phyloP scores from a whole-genome alignment of 495 filamentous ascomycete species.

The Aspergillus heteromorphus region DNA sequence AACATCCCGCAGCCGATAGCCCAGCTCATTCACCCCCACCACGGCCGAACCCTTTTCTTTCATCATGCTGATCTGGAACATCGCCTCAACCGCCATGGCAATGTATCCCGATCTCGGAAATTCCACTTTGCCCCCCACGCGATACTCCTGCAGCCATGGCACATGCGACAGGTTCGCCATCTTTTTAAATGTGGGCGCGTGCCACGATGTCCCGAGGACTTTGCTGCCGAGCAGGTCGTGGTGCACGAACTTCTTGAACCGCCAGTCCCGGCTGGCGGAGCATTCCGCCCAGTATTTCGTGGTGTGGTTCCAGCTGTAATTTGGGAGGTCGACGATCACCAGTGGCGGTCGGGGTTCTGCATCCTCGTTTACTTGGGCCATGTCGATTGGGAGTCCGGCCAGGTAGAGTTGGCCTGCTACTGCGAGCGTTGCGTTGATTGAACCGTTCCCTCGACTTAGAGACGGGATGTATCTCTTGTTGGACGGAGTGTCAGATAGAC shows the following conservation, averaged over 20 bases:
- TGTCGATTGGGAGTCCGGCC: not conserved
- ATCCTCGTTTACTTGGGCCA: conserved; percentile 1
- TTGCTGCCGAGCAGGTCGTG: conserved; percentile 42
- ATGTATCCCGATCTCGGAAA: conserved; percentile 45
- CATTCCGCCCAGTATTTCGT: conserved; percentile 43
- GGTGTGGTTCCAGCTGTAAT: conserved; percentile 23
- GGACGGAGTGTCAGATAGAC: too few relatives aligned
- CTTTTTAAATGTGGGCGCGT: conserved; percentile 37
- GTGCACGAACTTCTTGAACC: conserved; percentile 36
- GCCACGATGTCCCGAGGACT: conserved; percentile 27
- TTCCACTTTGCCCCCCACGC: conserved; percentile 29
- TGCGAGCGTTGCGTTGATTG: not conserved
- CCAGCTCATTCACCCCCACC: not conserved
- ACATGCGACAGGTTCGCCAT: conserved; percentile 31
- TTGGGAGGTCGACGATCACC: conserved; percentile 18
- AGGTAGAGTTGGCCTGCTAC: conserved; percentile 15
- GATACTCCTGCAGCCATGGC: conserved; percentile 48
- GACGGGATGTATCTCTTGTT: not conserved
- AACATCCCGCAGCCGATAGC: not conserved
- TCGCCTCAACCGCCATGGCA: conserved; percentile 44
- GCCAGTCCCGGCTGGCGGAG: conserved; percentile 31
- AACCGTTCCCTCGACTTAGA: not conserved
- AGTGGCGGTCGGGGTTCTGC: not conserved
- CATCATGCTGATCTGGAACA: conserved; percentile 17
- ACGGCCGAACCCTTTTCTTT: not conserved